phyloP scores from a whole-genome alignment of 2,329 filamentous ascomycete genomes.

The Talaromyces islandicus region DNA sequence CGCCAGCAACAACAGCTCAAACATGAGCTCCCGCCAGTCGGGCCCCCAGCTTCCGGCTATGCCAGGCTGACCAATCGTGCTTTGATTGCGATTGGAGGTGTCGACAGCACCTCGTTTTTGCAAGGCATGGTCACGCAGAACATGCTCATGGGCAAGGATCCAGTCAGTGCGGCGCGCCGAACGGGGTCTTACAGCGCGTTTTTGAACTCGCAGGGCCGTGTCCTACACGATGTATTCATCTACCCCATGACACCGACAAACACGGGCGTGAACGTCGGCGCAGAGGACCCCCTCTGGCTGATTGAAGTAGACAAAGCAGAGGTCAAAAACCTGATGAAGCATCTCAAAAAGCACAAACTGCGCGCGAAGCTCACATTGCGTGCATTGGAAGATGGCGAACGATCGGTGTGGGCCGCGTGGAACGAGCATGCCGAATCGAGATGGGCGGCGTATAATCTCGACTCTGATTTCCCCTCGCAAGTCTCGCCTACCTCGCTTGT shows the following conservation, averaged over 20 bases:
- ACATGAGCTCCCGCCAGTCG: slow-evolving; percentile 21
- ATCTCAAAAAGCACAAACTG: slow-evolving; percentile 80
- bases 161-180: slow-evolving; percentile 27
- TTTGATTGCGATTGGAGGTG: slow-evolving; percentile 72
- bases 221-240: slow-evolving; percentile 85
- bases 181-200: slow-evolving; percentile 74
- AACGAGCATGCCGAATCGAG: slow-evolving; percentile 41
- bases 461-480: slow-evolving; percentile 25
- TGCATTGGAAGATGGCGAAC: slow-evolving; percentile 59
- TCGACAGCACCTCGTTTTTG: slow-evolving; percentile 75
- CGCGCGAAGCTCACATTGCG: slow-evolving; percentile 70
- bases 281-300: slow-evolving; percentile 50
- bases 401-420: slow-evolving; percentile 70
- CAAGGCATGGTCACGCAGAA: slow-evolving; percentile 81
- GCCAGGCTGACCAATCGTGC: slow-evolving; percentile 62
- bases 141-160: slow-evolving; percentile 45
- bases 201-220: slow-evolving; percentile 74
- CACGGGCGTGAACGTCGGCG: slow-evolving; percentile 20
- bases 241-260: slow-evolving; percentile 54
- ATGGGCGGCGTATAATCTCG: slow-evolving; percentile 35
- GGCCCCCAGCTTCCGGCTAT: slow-evolving; percentile 40
- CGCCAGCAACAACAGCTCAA: slow-evolving; percentile 12
- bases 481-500: slow-evolving; percentile 22
- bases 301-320: slow-evolving; percentile 75
- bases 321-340: slow-evolving; percentile 57